These are phyloP conservation scores for Priceomyces medius DNA, from an alignment of 805 yeast species.

Conservation along the genomic window DNA sequence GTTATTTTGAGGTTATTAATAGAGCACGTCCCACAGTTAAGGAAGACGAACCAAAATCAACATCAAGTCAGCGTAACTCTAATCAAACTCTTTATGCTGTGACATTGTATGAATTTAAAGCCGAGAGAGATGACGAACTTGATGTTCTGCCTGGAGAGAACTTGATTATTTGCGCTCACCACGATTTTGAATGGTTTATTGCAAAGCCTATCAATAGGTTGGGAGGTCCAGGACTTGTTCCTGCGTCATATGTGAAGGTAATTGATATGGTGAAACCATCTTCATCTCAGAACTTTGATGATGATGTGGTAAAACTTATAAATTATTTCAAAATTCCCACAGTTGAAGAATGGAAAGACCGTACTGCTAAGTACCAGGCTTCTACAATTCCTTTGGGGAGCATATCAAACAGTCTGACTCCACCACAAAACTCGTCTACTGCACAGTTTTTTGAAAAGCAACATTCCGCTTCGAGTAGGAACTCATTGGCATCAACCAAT, in stretches of 20 bases:
- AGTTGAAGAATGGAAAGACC: conserved; percentile 93
- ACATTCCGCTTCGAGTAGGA: conserved; percentile 21
- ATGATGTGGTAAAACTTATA: conserved; percentile 52
- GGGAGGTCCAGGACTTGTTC: conserved; percentile 97
- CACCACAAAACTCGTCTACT: conserved; percentile 33
- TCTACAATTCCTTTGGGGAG: conserved; percentile 73
- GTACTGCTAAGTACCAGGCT: conserved; percentile 90
- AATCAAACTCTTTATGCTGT: conserved; percentile 71
- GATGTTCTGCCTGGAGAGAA: conserved; percentile 84
- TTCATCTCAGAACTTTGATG: conserved; percentile 38
- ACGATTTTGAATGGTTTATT: conserved; percentile 95
- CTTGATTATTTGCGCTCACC: conserved; percentile 92
- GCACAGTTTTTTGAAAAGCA: conserved; percentile 35
- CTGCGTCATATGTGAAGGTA: conserved; percentile 83
- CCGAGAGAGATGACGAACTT: conserved; percentile 82
- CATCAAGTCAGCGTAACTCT: conserved; percentile 23
- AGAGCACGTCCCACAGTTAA: conserved; percentile 45
- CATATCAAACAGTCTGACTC: conserved; percentile 26
- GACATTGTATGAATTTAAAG: conserved; percentile 81
- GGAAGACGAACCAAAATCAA: conserved; percentile 12
- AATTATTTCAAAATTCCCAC: conserved; percentile 74
- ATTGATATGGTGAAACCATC: conserved; percentile 61
- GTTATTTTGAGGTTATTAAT: conserved; percentile 77
- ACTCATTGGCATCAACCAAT: conserved; percentile 30
- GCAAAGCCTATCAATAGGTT: conserved; percentile 93